phyloP scores from a whole-genome alignment of 371 early-diverging fungal genomes.

The Mucor indicus region DNA sequence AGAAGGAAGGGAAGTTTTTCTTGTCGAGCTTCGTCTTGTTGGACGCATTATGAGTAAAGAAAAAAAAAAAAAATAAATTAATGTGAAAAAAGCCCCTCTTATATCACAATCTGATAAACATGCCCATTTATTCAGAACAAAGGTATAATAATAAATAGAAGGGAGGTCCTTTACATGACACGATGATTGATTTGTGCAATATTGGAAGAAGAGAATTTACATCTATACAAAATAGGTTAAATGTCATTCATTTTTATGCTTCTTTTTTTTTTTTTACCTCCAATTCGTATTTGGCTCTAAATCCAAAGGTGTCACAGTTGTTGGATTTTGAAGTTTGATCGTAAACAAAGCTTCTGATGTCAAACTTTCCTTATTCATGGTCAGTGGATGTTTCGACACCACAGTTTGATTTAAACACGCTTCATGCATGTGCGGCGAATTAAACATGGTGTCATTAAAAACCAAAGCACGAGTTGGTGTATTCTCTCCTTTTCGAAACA shows the following conservation, averaged over 20 bases:
- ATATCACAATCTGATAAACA: too few relatives aligned
- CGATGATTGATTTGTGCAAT: conserved; percentile 7
- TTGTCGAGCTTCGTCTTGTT: too few relatives aligned
- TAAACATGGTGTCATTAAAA: conserved; percentile 29
- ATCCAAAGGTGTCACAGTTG: conserved; percentile 3
- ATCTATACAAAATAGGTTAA: conserved; percentile 5
- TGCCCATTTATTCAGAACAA: too few relatives aligned
- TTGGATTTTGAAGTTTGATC: conserved; percentile 18
- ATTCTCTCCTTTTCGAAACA: conserved; percentile 8
- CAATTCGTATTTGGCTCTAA: conserved; percentile 17
- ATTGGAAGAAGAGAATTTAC: conserved; percentile 18
- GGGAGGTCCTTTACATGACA: conserved; percentile 6
- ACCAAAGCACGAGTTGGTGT: too few relatives aligned
- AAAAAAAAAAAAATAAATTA: too few relatives aligned
- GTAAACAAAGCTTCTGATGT: conserved; percentile 14
- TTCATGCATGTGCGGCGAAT: conserved; percentile 28
- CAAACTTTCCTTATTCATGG: neutral
- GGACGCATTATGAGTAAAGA: too few relatives aligned
- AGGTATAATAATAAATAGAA: too few relatives aligned
- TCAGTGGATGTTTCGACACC: neutral
- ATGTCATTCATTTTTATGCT: neutral
- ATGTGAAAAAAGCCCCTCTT: too few relatives aligned
- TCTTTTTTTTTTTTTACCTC: conserved; percentile 12
- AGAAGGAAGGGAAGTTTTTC: too few relatives aligned
- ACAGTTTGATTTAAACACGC: conserved; percentile 15